These are phyloP conservation scores for Gleditsia sinensis DNA, from an alignment of 306 rosid species.

Conservation along the genomic window DNA sequence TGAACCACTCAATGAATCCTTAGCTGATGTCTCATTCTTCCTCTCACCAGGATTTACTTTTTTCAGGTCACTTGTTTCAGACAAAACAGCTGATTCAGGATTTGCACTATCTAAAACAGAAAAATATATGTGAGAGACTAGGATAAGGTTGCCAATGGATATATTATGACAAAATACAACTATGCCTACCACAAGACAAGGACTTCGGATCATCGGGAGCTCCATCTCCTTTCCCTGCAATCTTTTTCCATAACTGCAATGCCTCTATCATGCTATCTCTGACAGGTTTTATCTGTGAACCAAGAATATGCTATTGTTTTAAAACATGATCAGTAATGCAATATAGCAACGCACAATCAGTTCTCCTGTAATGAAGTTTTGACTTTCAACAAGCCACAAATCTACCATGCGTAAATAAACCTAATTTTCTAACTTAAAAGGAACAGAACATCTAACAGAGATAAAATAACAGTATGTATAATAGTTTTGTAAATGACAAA, in stretches of 20 bases:
- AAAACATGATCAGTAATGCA: constrained; percentile 8
- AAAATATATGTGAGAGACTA: constrained; percentile 28
- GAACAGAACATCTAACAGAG: background rate
- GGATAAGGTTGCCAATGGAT: background rate
- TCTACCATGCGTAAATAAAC: constrained; percentile 6
- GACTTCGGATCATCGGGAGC: constrained; percentile 58
- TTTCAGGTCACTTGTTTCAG: constrained; percentile 53
- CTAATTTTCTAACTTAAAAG: background rate
- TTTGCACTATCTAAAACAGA: constrained; percentile 52
- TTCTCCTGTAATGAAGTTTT: constrained; percentile 24
- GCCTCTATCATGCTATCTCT: constrained; percentile 95
- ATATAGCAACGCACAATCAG: constrained; percentile 26
- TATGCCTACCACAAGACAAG: constrained; percentile 53
- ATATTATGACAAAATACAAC: constrained; percentile 20
- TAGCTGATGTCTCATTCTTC: constrained; percentile 48
- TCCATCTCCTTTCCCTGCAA: constrained; percentile 76
- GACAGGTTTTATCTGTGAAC: constrained; percentile 86
- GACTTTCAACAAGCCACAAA: constrained; percentile 20
- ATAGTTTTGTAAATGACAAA: constrained; percentile 10
- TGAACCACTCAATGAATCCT: constrained; percentile 50
- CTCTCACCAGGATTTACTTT: constrained; percentile 48
- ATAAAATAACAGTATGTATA: background rate
- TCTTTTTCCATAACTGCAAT: constrained; percentile 83
- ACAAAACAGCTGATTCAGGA: constrained; percentile 39
- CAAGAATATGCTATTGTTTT: constrained; percentile 9